Evolutionary conservation across 345 rosid genomes (phyloP).

Genomic region (Lepidium didymum): DNA sequence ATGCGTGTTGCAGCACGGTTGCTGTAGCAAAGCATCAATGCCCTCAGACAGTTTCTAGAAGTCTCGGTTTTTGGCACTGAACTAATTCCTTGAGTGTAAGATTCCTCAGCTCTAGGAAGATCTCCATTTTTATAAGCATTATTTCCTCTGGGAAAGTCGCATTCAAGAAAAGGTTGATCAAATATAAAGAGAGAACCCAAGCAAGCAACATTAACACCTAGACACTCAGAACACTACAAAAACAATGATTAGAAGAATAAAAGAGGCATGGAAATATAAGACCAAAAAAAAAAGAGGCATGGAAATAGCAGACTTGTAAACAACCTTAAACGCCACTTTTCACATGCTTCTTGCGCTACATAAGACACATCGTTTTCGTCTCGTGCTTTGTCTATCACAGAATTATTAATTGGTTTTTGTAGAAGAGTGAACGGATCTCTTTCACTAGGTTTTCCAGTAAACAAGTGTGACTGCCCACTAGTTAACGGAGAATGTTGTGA

Average conservation of each 20-base stretch:
- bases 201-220: background rate
- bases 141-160: constrained; percentile 64
- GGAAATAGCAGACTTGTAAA: constrained; percentile 3
- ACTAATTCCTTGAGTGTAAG: constrained; percentile 69
- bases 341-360: constrained; percentile 84
- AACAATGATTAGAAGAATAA: constrained; percentile 1
- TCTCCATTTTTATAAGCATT: constrained; percentile 77
- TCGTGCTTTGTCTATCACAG: constrained; percentile 35
- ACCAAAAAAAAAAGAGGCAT: background rate
- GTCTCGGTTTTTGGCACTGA: constrained; percentile 58
- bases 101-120: constrained; percentile 74
- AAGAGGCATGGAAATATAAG: background rate
- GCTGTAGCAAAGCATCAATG: constrained; percentile 88
- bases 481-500: constrained; percentile 39
- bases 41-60: constrained; percentile 77
- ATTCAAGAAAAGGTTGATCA: constrained; percentile 13
- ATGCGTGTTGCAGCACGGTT: constrained; percentile 90
- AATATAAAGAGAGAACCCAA: constrained; percentile 1
- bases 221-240: background rate
- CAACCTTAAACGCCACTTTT: constrained; percentile 96
- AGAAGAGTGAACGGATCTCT: constrained; percentile 30
- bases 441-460: constrained; percentile 35
- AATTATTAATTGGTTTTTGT: constrained; percentile 28
- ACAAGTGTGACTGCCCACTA: constrained; percentile 36
- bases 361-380: constrained; percentile 38